phyloP scores from a whole-genome alignment of 129 eudicot species.

The Erigeron canadensis region DNA sequence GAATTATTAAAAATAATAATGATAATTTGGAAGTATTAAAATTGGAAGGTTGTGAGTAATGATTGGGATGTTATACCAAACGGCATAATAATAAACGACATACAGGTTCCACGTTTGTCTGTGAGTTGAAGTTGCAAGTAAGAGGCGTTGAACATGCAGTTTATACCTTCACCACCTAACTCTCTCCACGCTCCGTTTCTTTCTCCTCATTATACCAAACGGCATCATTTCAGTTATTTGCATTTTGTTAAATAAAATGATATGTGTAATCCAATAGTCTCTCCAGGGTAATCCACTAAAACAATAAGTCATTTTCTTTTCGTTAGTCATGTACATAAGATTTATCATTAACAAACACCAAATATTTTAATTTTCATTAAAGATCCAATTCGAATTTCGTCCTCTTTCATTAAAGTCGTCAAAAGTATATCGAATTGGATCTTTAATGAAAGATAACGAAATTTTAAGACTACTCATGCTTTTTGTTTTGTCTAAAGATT shows the following conservation, averaged over 20 bases:
- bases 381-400: no score
- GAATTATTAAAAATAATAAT: background rate
- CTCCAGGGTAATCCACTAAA: background rate
- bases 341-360: no score
- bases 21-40: constrained; percentile 4
- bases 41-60: constrained; percentile 31
- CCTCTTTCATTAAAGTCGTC: no score
- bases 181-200: constrained; percentile 18
- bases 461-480: no score
- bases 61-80: constrained; percentile 69
- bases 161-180: background rate
- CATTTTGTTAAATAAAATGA: background rate
- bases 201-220: background rate
- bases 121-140: background rate
- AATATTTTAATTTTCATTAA: no score
- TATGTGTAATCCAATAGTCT: background rate
- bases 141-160: constrained; percentile 32
- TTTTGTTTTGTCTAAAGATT: no score
- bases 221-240: background rate
- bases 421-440: no score
- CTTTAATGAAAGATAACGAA: no score
- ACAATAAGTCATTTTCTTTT: no score
- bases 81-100: constrained; percentile 34
- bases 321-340: no score
- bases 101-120: constrained; percentile 24